Percentiles rank a stretch among this genome's conserved stretches.
phyloP scores from a whole-genome alignment of 1,284 basidiomycete genomes.

The Irpex sp. region DNA sequence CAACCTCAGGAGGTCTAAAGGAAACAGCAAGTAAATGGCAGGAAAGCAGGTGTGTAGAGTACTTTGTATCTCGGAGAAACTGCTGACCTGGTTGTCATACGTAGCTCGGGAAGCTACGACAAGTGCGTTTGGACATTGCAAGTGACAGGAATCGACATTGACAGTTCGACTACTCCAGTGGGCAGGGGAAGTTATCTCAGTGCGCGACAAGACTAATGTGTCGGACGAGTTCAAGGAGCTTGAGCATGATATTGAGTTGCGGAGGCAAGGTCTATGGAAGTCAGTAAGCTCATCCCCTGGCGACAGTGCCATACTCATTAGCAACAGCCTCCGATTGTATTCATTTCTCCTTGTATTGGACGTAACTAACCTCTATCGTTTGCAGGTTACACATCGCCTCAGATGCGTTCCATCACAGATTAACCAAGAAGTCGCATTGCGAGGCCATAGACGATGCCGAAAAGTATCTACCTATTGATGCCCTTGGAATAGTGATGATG shows the following conservation, averaged over 20 bases:
- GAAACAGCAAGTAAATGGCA: conserved; percentile 21
- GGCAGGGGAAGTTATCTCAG: conserved; percentile 35
- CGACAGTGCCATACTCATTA: not conserved
- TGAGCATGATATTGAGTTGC: conserved; percentile 32
- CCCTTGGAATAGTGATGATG: conserved; percentile 83
- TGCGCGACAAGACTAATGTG: conserved; percentile 32
- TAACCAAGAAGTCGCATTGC: conserved; percentile 68
- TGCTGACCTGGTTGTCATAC: not conserved
- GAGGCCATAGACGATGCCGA: conserved; percentile 53
- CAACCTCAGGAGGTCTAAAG: not conserved
- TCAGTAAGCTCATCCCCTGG: conserved; percentile 8
- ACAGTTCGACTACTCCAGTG: conserved; percentile 16
- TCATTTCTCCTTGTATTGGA: not conserved
- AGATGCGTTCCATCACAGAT: conserved; percentile 53
- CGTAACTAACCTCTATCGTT: not conserved
- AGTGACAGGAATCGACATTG: not conserved
- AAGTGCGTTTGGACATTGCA: conserved; percentile 21
- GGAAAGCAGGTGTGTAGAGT: conserved; percentile 29
- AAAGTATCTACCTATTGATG: conserved; percentile 71
- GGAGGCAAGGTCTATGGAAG: conserved; percentile 32
- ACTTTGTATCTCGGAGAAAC: conserved; percentile 4
- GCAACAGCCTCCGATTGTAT: not conserved
- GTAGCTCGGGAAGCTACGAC: conserved; percentile 33
- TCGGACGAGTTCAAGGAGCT: conserved; percentile 37
- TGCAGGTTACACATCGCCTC: conserved; percentile 58